phyloP scores from a whole-genome alignment of 2,329 filamentous ascomycete genomes.

The Scedosporium boydii region DNA sequence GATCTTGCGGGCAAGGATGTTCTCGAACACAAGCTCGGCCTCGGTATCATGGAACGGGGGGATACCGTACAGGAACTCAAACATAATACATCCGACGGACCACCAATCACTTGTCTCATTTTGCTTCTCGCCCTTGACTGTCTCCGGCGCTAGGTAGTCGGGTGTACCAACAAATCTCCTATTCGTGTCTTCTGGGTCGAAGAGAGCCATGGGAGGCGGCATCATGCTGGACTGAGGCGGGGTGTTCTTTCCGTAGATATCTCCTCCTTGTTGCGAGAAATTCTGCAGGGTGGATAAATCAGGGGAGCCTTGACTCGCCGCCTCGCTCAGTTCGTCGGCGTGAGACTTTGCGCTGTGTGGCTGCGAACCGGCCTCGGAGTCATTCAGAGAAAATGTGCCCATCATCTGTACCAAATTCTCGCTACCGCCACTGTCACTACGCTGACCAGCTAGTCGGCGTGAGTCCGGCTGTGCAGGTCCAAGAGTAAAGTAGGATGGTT shows the following conservation, averaged over 20 bases:
- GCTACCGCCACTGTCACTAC: constrained; percentile 88
- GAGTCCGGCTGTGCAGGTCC: constrained; percentile 47
- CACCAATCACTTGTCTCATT: constrained; percentile 99
- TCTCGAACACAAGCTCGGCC: constrained; percentile 92
- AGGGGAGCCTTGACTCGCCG: constrained; percentile 64
- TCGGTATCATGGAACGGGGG: constrained; percentile 88
- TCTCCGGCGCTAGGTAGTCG: constrained; percentile 94
- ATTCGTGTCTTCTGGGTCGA: constrained; percentile 89
- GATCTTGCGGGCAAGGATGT: constrained; percentile 82
- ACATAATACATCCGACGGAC: constrained; percentile 97
- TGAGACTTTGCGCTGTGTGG: constrained; percentile 45
- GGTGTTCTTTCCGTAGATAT: constrained; percentile 5
- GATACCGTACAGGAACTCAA: constrained; percentile 88
- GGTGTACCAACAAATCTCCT: constrained; percentile 93
- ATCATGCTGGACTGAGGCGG: constrained; percentile 55
- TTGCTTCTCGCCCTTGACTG: constrained; percentile 88
- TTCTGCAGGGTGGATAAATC: constrained; percentile 60
- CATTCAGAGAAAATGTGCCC: constrained; percentile 64
- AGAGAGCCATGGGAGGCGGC: constrained; percentile 86
- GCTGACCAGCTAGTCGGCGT: constrained; percentile 62
- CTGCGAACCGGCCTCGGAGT: constrained; percentile 35
- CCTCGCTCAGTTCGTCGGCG: constrained; percentile 67
- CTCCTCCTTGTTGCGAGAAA: constrained; percentile 15
- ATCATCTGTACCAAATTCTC: constrained; percentile 79
- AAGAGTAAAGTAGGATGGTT: constrained; percentile 90